Evolutionary conservation across 1,284 basidiomycete species (phyloP), one percentile per base, ranked within the genome.

Genomic region (Meripilus lineatus): DNA sequence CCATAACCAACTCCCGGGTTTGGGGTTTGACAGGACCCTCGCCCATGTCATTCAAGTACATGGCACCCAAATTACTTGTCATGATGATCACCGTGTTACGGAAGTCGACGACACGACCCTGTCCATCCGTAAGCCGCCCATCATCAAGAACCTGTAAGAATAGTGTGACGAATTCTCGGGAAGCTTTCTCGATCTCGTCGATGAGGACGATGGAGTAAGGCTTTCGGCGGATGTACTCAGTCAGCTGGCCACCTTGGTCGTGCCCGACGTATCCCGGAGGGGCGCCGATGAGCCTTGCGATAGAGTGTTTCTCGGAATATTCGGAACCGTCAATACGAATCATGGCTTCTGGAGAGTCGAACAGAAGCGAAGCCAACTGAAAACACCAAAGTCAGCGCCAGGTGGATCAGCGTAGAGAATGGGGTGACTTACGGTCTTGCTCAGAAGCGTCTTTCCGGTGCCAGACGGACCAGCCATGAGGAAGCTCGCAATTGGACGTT

Each of bases 111-210:
- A 86, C 69, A 47, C 85, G 78, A 18, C 88, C 88, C 63, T 90
- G 87, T 7, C 87, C 84, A 55, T 97, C 94, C 14, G 93, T 96
- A 51, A 97, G 72, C 40, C 84, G 81, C n/a, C 94, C 94, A 56
- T 98, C 95, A 57, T 98, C 94, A 45, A 98, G 79, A 26, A 97
- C 89, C 66, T 97, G 94, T 14, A 98, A 71, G 65, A 97, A 89
- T 37, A 97, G 74, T 32, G 91, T 94, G 51, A 93, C 82, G 50
- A 97, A 93, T 66, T 94, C 91, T 45, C 79, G 80, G 49, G 84
- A 84, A 4, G 92, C 89, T 66, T 96, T 96, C 64, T 96, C 93
- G 45, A 96, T 84, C 66, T 90, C 86, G 59, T 89, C 87, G 55
- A 90, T 82, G 51, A 90, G 72, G 41, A 90, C 73, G 57, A 90